These are phyloP conservation scores for Perilla frutescens DNA, from an alignment of 257 asterid species.

Conservation along the genomic window DNA sequence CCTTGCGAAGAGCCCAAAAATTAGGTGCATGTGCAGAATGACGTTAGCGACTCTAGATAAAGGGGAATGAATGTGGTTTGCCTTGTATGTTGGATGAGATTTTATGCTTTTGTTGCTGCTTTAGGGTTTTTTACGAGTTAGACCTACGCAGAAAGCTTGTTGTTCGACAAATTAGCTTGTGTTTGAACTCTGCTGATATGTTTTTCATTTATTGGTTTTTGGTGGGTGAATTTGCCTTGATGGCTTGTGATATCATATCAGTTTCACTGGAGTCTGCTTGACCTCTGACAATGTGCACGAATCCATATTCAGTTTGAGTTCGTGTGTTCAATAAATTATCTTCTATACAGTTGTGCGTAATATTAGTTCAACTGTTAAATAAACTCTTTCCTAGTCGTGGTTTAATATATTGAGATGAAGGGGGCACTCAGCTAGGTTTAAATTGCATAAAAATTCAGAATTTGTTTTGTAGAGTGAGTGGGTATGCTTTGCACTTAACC, in stretches of 20 bases:
- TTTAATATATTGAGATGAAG: background rate
- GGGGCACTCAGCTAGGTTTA: no score
- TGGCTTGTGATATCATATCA: background rate
- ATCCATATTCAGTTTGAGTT: background rate
- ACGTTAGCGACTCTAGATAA: background rate
- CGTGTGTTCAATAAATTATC: background rate
- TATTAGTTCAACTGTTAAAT: background rate
- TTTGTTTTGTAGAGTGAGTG: no score
- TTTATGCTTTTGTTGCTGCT: background rate
- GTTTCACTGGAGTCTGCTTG: constrained; percentile 9
- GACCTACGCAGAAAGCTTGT: background rate
- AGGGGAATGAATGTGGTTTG: background rate
- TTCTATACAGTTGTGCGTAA: background rate
- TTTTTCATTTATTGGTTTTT: background rate
- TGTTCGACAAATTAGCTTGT: background rate
- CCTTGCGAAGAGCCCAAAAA: background rate
- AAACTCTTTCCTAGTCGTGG: background rate
- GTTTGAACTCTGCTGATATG: background rate
- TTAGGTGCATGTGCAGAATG: background rate
- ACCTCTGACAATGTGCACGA: constrained; percentile 1
- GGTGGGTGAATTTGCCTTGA: background rate
- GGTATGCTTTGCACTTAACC: no score
- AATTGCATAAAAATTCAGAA: no score
- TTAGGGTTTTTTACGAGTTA: constrained; percentile 1
- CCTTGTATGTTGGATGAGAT: background rate